A percentile compares a stretch with the other conserved stretches of the same genome.
Conservation (phyloP, 352 stramenopile genomes). For the Globisporangium irregulare region DNA sequence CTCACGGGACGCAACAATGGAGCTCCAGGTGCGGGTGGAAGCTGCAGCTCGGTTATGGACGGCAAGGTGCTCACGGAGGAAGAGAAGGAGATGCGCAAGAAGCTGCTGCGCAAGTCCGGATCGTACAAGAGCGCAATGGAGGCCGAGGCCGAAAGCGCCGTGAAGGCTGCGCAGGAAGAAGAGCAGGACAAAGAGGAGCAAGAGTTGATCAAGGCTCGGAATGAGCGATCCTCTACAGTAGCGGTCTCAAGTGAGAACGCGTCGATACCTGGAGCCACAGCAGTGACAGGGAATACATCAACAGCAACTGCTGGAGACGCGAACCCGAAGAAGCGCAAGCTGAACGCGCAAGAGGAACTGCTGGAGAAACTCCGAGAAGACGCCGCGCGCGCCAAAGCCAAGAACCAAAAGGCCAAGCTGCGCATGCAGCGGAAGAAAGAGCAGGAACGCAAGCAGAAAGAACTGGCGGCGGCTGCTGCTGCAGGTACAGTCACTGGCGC, state of each 20-base stretch:
- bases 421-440: constrained; percentile 78
- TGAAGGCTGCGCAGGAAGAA: constrained; percentile 26
- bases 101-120: constrained; percentile 55
- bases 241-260: not conserved
- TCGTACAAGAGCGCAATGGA: constrained; percentile 27
- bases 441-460: constrained; percentile 31
- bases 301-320: not conserved
- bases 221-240: constrained; percentile 22
- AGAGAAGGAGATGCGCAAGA: constrained; percentile 72
- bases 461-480: constrained; percentile 1
- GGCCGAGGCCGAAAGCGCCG: constrained; percentile 28
- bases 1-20: constrained; percentile 28
- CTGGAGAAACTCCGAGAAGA: constrained; percentile 67
- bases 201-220: constrained; percentile 38
- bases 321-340: constrained; percentile 53
- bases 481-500: not conserved
- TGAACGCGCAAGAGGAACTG: constrained; percentile 64
- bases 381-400: constrained; percentile 58
- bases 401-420: constrained; percentile 76
- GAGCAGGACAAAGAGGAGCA: constrained; percentile 57
- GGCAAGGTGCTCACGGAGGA: constrained; percentile 42
- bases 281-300: not conserved
- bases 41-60: constrained; percentile 1
- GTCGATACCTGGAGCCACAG: not conserved
- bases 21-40: not conserved